These are phyloP conservation scores for Platanus orientalis DNA, from an alignment of 164 flowering plant species.

Conservation along the genomic window DNA sequence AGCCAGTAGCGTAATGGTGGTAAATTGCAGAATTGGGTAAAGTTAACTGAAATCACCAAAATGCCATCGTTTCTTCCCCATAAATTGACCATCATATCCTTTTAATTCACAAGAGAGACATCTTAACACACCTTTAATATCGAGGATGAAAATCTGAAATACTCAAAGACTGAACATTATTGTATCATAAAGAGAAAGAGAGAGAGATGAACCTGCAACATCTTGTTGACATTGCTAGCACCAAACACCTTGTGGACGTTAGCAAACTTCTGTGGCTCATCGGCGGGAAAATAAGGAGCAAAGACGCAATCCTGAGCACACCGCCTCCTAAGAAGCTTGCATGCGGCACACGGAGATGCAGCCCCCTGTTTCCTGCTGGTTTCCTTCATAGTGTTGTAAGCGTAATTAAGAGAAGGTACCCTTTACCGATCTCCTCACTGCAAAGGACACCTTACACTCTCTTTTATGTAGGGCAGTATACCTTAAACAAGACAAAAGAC, in stretches of 20 bases:
- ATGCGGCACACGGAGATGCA: conserved; percentile 81
- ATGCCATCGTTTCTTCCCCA: no score
- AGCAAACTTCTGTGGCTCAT: conserved; percentile 85
- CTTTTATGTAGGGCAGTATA: background rate
- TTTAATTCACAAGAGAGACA: no score
- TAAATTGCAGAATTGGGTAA: no score
- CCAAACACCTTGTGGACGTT: conserved; percentile 90
- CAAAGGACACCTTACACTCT: no score
- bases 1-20: no score
- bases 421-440: no score
- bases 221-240: conserved; percentile 92
- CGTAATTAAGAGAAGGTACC: background rate
- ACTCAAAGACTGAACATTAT: no score
- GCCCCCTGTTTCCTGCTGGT: conserved; percentile 47
- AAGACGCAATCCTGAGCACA: conserved; percentile 77
- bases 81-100: no score
- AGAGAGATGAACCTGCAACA: conserved; percentile 56
- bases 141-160: no score
- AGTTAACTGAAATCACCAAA: no score
- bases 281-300: conserved; percentile 86
- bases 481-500: background rate
- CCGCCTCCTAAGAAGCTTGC: conserved; percentile 74
- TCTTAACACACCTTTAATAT: no score
- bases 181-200: background rate
- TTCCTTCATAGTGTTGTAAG: conserved; percentile 30